phyloP scores from a whole-genome alignment of 2,329 filamentous ascomycete genomes.

The Endothia cerciana region DNA sequence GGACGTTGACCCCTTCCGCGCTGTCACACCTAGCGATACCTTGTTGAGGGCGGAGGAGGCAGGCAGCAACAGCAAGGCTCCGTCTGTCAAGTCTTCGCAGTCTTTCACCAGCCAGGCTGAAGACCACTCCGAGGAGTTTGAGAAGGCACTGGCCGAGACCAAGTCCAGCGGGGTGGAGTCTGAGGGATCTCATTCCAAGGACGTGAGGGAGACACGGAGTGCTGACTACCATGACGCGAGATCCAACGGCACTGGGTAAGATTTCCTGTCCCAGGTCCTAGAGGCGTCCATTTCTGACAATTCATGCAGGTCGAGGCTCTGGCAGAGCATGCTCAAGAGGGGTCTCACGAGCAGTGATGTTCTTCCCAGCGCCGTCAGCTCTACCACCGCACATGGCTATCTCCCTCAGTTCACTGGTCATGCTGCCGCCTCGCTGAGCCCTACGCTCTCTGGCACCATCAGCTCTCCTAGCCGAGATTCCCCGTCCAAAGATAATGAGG shows the following conservation, averaged over 20 bases:
- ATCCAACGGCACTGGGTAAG: slow-evolving; percentile 26
- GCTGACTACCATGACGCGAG: slow-evolving; percentile 28
- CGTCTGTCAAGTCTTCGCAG: slow-evolving; percentile 26
- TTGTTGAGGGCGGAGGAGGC: slow-evolving; percentile 3
- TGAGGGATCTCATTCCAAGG: slow-evolving; percentile 21
- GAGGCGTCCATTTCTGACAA: slow-evolving; percentile 13
- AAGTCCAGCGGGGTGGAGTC: slow-evolving; percentile 11
- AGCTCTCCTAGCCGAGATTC: slow-evolving; percentile 29
- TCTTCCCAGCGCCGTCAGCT: slow-evolving; percentile 50
- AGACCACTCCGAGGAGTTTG: slow-evolving; percentile 29
- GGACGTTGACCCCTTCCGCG: slow-evolving; percentile 24
- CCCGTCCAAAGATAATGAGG: slow-evolving; percentile 31
- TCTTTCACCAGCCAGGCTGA: slow-evolving; percentile 35
- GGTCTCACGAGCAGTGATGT: slow-evolving; percentile 48
- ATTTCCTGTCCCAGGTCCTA: neutral
- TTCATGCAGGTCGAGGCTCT: slow-evolving; percentile 46
- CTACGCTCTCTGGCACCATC: slow-evolving; percentile 33
- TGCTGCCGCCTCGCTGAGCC: slow-evolving; percentile 48
- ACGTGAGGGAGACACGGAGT: slow-evolving; percentile 26
- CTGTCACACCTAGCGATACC: slow-evolving; percentile 4
- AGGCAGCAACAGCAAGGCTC: slow-evolving; percentile 11
- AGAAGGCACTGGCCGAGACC: slow-evolving; percentile 26
- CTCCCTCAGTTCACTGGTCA: slow-evolving; percentile 57
- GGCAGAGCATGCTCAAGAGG: slow-evolving; percentile 56
- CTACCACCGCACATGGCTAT: slow-evolving; percentile 58